Evolutionary conservation across 495 filamentous ascomycete species (phyloP).

Genomic region (Daldinia decipiens): DNA sequence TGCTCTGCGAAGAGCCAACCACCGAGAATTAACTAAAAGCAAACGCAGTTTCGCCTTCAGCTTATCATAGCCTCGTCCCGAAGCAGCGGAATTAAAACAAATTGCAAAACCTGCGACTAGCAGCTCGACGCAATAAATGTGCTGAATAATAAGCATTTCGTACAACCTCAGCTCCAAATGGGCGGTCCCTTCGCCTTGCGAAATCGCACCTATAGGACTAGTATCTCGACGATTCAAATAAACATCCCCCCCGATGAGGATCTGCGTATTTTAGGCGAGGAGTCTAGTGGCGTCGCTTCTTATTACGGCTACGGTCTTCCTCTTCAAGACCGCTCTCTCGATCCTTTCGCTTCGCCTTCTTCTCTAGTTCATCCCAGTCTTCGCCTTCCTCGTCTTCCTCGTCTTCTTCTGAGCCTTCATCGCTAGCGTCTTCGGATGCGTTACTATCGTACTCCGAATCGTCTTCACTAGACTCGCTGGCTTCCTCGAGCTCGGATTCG

Average conservation of each 20-base stretch:
- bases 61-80: not conserved
- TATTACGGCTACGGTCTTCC: constrained; percentile 63
- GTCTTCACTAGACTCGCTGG: constrained; percentile 83
- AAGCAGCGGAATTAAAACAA: not conserved
- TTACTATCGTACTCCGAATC: constrained; percentile 94
- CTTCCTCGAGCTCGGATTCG: constrained; percentile 82
- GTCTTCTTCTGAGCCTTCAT: constrained; percentile 74
- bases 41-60: constrained; percentile 1
- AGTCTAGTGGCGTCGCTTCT: constrained; percentile 55
- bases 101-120: not conserved
- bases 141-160: not conserved
- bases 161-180: constrained; percentile 30
- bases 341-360: constrained; percentile 90
- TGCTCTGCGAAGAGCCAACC: constrained; percentile 6
- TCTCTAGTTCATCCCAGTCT: constrained; percentile 92
- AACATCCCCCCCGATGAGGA: not conserved
- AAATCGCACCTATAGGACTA: not conserved
- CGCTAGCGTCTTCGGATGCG: constrained; percentile 79
- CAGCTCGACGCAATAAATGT: not conserved
- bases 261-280: not conserved
- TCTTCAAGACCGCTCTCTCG: constrained; percentile 76
- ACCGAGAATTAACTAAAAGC: constrained; percentile 11
- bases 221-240: not conserved
- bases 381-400: constrained; percentile 88
- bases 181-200: not conserved